These are phyloP conservation scores for Boletus rubescentipes DNA, from an alignment of 768 basidiomycete species.

Conservation along the genomic window DNA sequence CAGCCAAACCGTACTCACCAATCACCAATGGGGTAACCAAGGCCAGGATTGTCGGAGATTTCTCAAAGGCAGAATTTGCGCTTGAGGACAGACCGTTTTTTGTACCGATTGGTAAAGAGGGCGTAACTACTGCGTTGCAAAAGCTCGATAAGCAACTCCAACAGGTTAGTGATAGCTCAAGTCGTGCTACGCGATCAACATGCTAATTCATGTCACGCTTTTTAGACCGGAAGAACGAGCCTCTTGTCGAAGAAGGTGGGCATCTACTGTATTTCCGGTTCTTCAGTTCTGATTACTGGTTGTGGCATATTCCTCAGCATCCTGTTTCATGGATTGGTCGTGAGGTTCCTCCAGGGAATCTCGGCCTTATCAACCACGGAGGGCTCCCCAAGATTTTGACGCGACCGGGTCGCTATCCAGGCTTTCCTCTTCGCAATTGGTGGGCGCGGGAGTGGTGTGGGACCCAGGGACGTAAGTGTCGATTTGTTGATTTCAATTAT, in stretches of 20 bases:
- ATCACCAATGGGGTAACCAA: slow-evolving; percentile 13
- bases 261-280: slow-evolving; percentile 8
- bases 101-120: slow-evolving; percentile 63
- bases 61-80: slow-evolving; percentile 49
- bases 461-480: slow-evolving; percentile 58
- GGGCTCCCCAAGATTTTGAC: slow-evolving; percentile 77
- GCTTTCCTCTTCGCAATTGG: slow-evolving; percentile 77
- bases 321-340: slow-evolving; percentile 70
- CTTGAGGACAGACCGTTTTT: slow-evolving; percentile 68
- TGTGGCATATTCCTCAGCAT: slow-evolving; percentile 26
- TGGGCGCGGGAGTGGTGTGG: slow-evolving; percentile 78
- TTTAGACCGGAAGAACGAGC: slow-evolving; percentile 53
- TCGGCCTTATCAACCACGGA: slow-evolving; percentile 81
- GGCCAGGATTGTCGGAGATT: slow-evolving; percentile 29
- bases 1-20: slow-evolving; percentile 18
- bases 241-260: slow-evolving; percentile 63
- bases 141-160: slow-evolving; percentile 65
- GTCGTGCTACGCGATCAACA: not conserved
- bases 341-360: slow-evolving; percentile 67
- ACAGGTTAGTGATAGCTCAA: slow-evolving; percentile 22
- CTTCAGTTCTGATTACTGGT: not conserved
- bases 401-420: slow-evolving; percentile 74
- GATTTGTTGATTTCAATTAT: not conserved
- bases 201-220: slow-evolving; percentile 3
- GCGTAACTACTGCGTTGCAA: slow-evolving; percentile 65